Percentiles rank a stretch among this genome's conserved stretches.
phyloP scores from a whole-genome alignment of 352 stramenopile genomes.

The Pythium biforme region DNA sequence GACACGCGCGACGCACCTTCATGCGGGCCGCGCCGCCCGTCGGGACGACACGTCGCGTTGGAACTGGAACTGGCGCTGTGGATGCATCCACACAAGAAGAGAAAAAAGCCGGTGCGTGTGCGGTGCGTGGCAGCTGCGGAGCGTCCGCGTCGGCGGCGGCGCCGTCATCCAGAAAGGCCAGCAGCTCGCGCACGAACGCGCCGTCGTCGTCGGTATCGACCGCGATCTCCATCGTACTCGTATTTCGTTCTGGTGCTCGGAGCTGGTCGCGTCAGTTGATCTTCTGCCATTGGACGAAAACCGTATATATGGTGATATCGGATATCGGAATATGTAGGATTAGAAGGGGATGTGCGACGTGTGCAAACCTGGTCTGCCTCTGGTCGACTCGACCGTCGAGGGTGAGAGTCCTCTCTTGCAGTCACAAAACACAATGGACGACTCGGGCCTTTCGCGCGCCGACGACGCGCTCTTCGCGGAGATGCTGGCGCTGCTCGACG shows the following conservation, averaged over 20 bases:
- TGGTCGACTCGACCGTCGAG: too few relatives aligned
- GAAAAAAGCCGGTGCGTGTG: too few relatives aligned
- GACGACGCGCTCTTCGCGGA: constrained; percentile 4
- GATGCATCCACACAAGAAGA: too few relatives aligned
- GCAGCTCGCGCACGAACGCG: constrained; percentile 7
- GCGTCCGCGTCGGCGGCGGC: not conserved
- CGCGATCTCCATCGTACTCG: not conserved
- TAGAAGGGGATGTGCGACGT: too few relatives aligned
- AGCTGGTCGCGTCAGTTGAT: not conserved
- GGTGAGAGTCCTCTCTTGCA: too few relatives aligned
- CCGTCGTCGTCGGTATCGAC: not conserved
- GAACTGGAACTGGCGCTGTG: not conserved
- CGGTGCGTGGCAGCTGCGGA: not conserved
- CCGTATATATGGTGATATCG: not conserved
- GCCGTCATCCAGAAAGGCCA: not conserved
- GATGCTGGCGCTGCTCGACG: constrained; percentile 1
- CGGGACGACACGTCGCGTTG: not conserved
- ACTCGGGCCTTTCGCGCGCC: not conserved
- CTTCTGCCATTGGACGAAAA: not conserved
- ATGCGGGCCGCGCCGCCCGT: not conserved
- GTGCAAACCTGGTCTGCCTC: too few relatives aligned
- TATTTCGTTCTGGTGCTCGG: not conserved
- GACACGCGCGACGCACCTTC: not conserved
- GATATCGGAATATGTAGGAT: not conserved
- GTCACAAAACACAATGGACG: not conserved